A percentile compares a stretch with the other conserved stretches of the same genome.
Evolutionary conservation across 2,329 filamentous ascomycete species (phyloP).

Genomic region (Pseudogymnoascus sp.): DNA sequence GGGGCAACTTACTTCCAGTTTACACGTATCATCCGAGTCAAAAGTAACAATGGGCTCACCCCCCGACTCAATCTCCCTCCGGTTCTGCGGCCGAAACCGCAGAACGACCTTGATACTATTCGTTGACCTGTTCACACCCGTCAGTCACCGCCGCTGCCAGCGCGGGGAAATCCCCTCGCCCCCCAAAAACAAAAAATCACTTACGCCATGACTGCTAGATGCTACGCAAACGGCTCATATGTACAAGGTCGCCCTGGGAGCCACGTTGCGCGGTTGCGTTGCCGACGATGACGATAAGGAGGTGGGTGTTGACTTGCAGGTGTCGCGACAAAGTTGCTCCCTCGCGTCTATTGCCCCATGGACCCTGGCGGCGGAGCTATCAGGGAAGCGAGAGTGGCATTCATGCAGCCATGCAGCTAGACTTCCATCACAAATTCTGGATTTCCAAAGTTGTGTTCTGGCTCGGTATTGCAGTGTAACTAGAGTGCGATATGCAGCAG

Average conservation of each 20-base stretch:
- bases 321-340: constrained; percentile 8
- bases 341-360: constrained; percentile 1
- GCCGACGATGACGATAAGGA: constrained; percentile 9
- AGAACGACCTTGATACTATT: constrained; percentile 83
- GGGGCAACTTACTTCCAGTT: constrained; percentile 58
- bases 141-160: neutral
- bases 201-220: constrained; percentile 8
- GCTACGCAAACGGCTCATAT: constrained; percentile 2
- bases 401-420: constrained; percentile 2
- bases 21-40: constrained; percentile 80
- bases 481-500: neutral
- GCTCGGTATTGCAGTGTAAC: neutral
- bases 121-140: constrained; percentile 28
- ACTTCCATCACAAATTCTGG: neutral
- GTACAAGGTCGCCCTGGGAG: constrained; percentile 3
- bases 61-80: constrained; percentile 79
- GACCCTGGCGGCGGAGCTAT: neutral
- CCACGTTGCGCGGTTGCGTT: constrained; percentile 4
- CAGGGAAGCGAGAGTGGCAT: constrained; percentile 1
- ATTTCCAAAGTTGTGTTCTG: neutral
- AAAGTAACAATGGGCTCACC: constrained; percentile 89
- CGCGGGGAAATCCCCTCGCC: neutral
- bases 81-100: constrained; percentile 95
- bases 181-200: neutral
- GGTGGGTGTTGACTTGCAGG: constrained; percentile 1